Evolutionary conservation across 345 rosid genomes (phyloP), one percentile per base, ranked within the genome.

Genomic region (Turritis glabra): DNA sequence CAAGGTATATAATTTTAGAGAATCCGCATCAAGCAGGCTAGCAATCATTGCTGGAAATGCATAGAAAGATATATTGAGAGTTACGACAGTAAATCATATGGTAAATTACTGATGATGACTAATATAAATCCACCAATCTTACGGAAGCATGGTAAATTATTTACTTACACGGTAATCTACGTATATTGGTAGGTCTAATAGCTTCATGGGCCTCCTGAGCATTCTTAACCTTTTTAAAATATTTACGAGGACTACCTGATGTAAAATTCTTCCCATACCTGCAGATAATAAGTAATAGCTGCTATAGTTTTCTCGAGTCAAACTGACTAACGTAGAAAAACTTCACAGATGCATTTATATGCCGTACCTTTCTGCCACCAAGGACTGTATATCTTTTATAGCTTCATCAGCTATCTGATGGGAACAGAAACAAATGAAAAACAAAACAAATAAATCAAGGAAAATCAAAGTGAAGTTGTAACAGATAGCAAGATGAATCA

Each of bases 171-270:
- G 99, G 99, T 62, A 89, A 81, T 73, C 89, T 82, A 82, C 82
- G 79, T 61, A 90, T 81, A 83, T 85, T 82, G 50, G 99, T 95
- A 67, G 99, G 99, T 80, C 99, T 86, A 75, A 95, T 88, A 77
- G 99, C 99, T 88, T 95, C 99, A 81, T 95, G 99, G 71, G 99
- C 97, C 84, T 95, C 99, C 79, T 90, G 98, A 79, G 98, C 91
- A 82, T 95, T 95, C 82, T 95, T 95, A 74, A 95, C 97, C 82
- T 89, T 95, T 84, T 85, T 95, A 78, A 86, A 92, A 85, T 81
- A 92, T 76, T 89, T 95, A 37, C 90, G 93, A 46, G 86, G 85
- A 78, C 78, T 69, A 41, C 43, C 85, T 55, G 91, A 74, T 56
- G 85, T 85, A 77, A 85, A 88, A 58, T 82, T 85, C 19, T 75